phyloP scores from a whole-genome alignment of 768 basidiomycete genomes.

The Dioszegia crocea region DNA sequence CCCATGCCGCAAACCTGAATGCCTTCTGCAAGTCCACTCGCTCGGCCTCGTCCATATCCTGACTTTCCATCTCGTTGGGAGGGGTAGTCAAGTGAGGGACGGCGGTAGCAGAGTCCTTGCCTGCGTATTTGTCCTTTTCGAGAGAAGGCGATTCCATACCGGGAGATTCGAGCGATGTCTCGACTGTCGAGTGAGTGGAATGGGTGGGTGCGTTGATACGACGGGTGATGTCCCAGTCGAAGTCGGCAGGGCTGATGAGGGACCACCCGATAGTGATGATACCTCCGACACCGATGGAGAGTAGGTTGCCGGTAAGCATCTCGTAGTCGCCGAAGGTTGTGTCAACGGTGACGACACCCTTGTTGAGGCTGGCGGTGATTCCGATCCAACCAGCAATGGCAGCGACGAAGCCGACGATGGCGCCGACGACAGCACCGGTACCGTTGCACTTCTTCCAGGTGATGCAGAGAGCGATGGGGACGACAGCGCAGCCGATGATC shows the following conservation, averaged over 20 bases:
- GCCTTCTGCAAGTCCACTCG: constrained; percentile 65
- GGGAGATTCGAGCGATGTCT: constrained; percentile 4
- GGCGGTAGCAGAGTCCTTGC: background rate
- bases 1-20: constrained; percentile 73
- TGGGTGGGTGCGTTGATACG: constrained; percentile 59
- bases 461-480: constrained; percentile 78
- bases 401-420: constrained; percentile 63
- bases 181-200: background rate
- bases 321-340: constrained; percentile 46
- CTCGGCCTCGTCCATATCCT: constrained; percentile 53
- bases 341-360: constrained; percentile 65
- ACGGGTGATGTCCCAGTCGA: constrained; percentile 73
- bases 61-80: background rate
- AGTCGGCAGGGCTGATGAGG: constrained; percentile 71
- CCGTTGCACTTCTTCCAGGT: constrained; percentile 84
- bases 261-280: constrained; percentile 68
- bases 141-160: background rate
- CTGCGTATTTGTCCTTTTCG: constrained; percentile 33
- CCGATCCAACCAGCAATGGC: constrained; percentile 82
- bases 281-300: constrained; percentile 73
- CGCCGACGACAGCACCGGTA: constrained; percentile 72
- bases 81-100: background rate
- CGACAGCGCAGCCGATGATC: constrained; percentile 64
- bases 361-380: constrained; percentile 67
- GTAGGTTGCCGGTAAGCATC: constrained; percentile 89